Conservation (phyloP, 2,329 filamentous ascomycete genomes). For the Cladorrhinum sp. region DNA sequence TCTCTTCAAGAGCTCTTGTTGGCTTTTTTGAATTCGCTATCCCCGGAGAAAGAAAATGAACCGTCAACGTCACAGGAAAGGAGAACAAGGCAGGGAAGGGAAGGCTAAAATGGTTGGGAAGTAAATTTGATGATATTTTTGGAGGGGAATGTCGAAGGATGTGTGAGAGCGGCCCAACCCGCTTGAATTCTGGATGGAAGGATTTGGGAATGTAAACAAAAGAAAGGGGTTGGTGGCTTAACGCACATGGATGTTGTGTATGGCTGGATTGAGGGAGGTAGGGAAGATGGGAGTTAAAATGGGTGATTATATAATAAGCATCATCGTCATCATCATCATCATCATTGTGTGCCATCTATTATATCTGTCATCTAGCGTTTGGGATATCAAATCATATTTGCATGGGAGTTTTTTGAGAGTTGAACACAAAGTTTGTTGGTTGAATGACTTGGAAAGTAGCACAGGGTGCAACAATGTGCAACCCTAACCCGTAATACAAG, state of each 20-base stretch:
- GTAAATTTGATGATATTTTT: not conserved
- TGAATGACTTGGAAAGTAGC: no score
- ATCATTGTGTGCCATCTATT: not conserved
- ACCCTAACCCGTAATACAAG: slow-evolving; percentile 2
- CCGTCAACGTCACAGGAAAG: slow-evolving; percentile 3
- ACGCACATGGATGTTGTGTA: not conserved
- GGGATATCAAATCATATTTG: not conserved
- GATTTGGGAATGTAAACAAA: not conserved
- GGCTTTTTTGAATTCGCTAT: slow-evolving; percentile 5
- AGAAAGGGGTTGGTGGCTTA: not conserved
- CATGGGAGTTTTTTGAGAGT: not conserved
- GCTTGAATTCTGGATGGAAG: not conserved
- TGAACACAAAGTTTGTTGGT: no score
- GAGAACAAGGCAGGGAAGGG: not conserved
- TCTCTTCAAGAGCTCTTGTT: not conserved
- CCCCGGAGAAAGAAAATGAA: slow-evolving; percentile 5
- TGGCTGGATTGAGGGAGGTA: not conserved
- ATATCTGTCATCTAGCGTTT: not conserved
- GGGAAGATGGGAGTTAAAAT: not conserved
- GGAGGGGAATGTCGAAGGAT: not conserved
- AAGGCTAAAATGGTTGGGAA: not conserved
- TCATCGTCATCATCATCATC: not conserved
- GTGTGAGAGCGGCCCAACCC: not conserved
- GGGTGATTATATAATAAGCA: slow-evolving; percentile 1
- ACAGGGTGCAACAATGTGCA: not conserved